Percentiles rank a stretch among this genome's conserved stretches.
Conservation (phyloP, 2,329 filamentous ascomycete species). For the Fusarium papillatum region DNA sequence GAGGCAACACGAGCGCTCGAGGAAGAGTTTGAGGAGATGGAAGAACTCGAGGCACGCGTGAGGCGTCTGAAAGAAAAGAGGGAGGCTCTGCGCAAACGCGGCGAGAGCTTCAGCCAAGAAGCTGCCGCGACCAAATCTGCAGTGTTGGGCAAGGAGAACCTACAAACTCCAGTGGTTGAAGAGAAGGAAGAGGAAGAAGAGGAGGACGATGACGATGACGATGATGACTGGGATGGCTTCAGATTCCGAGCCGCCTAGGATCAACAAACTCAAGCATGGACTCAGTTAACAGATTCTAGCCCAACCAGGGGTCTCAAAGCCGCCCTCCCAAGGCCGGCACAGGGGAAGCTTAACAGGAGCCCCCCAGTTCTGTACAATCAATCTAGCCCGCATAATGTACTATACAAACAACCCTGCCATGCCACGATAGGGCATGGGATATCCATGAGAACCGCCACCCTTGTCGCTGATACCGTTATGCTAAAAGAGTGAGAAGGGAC, state of each 20-base stretch:
- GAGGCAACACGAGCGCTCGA: slow-evolving; percentile 81
- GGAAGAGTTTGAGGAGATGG: slow-evolving; percentile 88
- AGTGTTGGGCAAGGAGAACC: slow-evolving; percentile 45
- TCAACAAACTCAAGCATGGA: not conserved
- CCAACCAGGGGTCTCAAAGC: not conserved
- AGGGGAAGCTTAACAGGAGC: slow-evolving; percentile 13
- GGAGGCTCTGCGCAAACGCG: slow-evolving; percentile 70
- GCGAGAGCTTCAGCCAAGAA: slow-evolving; percentile 46
- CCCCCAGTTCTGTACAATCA: slow-evolving; percentile 39
- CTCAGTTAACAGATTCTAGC: not conserved
- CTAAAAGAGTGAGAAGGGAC: slow-evolving; percentile 20
- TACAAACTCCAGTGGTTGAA: slow-evolving; percentile 46
- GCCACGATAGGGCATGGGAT: slow-evolving; percentile 3
- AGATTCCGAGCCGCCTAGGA: slow-evolving; percentile 54
- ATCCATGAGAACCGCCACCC: slow-evolving; percentile 5
- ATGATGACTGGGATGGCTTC: slow-evolving; percentile 72
- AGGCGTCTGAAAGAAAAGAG: slow-evolving; percentile 77
- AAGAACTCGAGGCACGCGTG: slow-evolving; percentile 80
- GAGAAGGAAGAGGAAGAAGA: slow-evolving; percentile 63
- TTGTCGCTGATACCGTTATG: not conserved
- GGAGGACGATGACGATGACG: slow-evolving; percentile 60
- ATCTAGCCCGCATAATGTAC: slow-evolving; percentile 44
- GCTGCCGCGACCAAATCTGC: slow-evolving; percentile 37
- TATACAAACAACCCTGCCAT: slow-evolving; percentile 36
- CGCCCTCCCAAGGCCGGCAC: not conserved